phyloP scores from a whole-genome alignment of 495 filamentous ascomycete species.

The Podospora australis region DNA sequence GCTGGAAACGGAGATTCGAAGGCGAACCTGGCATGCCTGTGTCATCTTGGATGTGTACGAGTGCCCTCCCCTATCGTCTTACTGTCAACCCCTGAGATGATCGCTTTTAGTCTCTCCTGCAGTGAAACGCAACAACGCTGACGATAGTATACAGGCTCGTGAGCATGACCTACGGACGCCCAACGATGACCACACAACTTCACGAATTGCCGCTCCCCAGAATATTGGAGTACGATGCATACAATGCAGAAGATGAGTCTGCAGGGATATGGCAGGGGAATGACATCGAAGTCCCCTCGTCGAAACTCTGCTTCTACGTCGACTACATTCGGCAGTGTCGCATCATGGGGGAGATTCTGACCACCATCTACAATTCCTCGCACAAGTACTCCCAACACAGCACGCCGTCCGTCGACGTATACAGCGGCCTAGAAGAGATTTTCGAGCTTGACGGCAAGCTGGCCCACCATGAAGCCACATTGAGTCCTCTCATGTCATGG shows the following conservation, averaged over 20 bases:
- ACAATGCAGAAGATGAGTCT: constrained; percentile 8
- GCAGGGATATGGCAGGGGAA: not conserved
- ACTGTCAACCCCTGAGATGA: too few relatives aligned
- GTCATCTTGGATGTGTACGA: constrained; percentile 43
- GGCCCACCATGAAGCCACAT: constrained; percentile 27
- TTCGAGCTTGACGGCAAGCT: constrained; percentile 38
- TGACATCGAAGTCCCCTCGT: not conserved
- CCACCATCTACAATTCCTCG: constrained; percentile 40
- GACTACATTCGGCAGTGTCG: constrained; percentile 37
- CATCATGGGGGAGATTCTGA: constrained; percentile 39
- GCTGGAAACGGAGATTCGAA: constrained; percentile 36
- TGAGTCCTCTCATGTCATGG: constrained; percentile 37
- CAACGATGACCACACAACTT: constrained; percentile 39
- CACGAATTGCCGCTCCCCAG: constrained; percentile 27
- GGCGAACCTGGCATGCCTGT: constrained; percentile 45
- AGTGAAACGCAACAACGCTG: not conserved
- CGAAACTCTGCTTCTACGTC: constrained; percentile 33
- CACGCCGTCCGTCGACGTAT: constrained; percentile 10
- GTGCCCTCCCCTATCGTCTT: too few relatives aligned
- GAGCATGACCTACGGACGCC: constrained; percentile 45
- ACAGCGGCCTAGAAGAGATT: constrained; percentile 28
- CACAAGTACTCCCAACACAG: too few relatives aligned
- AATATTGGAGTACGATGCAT: constrained; percentile 12
- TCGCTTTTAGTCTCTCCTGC: too few relatives aligned
- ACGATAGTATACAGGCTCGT: constrained; percentile 27